Percentiles rank a stretch among this genome's conserved stretches.
These are phyloP conservation scores for Solanum sitiens DNA, from an alignment of 257 asterid genomes.

Conservation along the genomic window DNA sequence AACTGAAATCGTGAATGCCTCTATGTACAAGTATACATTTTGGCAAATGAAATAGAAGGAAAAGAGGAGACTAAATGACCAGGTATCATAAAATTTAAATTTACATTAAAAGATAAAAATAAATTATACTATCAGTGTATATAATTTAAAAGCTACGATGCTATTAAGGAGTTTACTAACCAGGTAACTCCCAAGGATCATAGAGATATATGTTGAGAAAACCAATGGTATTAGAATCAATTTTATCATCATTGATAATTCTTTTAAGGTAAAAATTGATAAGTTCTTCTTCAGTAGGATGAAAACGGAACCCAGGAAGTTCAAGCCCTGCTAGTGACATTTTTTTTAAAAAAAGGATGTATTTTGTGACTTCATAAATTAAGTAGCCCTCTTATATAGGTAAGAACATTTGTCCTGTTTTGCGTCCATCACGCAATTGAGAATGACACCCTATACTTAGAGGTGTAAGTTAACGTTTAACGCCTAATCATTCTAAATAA, in stretches of 20 bases:
- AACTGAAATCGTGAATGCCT: no score
- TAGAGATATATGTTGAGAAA: constrained; percentile 52
- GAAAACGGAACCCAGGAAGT: constrained; percentile 75
- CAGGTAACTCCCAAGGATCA: constrained; percentile 67
- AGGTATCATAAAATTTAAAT: no score
- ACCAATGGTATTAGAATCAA: constrained; percentile 44
- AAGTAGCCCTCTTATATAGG: not conserved
- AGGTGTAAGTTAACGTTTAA: not conserved
- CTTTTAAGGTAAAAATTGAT: constrained; percentile 49
- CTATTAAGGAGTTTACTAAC: constrained; percentile 11
- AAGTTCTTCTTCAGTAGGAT: constrained; percentile 77
- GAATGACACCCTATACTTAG: not conserved
- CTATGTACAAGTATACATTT: not conserved
- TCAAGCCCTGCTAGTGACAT: constrained; percentile 7
- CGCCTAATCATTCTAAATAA: not conserved
- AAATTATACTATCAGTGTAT: not conserved
- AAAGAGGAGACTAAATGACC: not conserved
- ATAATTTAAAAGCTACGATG: not conserved
- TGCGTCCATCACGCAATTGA: not conserved
- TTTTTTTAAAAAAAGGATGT: not conserved
- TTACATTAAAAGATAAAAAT: not conserved
- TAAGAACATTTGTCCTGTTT: not conserved
- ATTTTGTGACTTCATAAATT: not conserved
- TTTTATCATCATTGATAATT: constrained; percentile 25
- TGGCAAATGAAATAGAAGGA: not conserved